Evolutionary conservation across 192 early-diverging fungal species (phyloP).

Genomic region (Backusella tuberculispora): DNA sequence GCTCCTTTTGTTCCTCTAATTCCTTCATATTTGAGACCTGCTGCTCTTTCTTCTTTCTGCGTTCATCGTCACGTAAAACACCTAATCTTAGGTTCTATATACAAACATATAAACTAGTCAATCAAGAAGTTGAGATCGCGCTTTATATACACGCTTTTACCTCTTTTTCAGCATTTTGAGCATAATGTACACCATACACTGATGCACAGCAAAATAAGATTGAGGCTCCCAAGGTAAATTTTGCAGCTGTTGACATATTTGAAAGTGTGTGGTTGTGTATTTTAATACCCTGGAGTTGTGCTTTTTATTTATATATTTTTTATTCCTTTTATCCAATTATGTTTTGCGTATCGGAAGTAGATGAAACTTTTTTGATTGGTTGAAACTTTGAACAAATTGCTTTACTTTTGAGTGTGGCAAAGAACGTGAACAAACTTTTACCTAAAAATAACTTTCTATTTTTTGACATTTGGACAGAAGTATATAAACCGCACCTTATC

Average conservation of each 20-base stretch:
- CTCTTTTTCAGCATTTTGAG: slow-evolving; percentile 40
- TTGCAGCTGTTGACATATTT: slow-evolving; percentile 41
- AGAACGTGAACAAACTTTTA: slow-evolving; percentile 10
- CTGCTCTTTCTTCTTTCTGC: slow-evolving; percentile 34
- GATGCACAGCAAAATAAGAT: slow-evolving; percentile 38
- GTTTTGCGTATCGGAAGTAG: not conserved
- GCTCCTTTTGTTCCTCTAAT: slow-evolving; percentile 30
- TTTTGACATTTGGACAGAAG: not conserved
- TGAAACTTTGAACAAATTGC: not conserved
- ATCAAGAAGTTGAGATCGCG: not conserved
- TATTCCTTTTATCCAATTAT: not conserved
- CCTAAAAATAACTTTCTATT: slow-evolving; percentile 12
- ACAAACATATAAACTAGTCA: not conserved
- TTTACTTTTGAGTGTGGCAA: not conserved
- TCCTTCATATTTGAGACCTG: slow-evolving; percentile 27
- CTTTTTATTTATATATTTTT: not conserved
- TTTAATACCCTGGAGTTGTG: not conserved
- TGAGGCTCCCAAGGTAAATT: slow-evolving; percentile 37
- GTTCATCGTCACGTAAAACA: slow-evolving; percentile 32
- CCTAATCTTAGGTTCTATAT: slow-evolving; percentile 26
- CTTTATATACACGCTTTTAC: slow-evolving; percentile 13
- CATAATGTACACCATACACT: slow-evolving; percentile 40
- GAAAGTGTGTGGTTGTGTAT: not conserved
- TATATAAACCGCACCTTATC: not conserved
- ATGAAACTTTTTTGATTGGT: not conserved